Conservation (phyloP, 2,329 filamentous ascomycete species). For the Ophiocordyceps camponoti-saundersi region DNA sequence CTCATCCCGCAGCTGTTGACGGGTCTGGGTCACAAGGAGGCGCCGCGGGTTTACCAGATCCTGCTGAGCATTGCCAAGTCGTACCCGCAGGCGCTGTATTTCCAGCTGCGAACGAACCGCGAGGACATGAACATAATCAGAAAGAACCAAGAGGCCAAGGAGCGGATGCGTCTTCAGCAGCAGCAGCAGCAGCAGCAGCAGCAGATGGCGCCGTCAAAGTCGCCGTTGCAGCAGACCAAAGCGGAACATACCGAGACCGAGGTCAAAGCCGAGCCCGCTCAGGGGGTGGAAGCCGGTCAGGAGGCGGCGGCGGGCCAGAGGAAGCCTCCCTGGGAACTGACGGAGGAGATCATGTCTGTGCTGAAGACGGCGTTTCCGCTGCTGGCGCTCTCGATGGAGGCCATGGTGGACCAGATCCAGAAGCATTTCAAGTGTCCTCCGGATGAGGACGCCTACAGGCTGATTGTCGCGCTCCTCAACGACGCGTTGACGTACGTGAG, state of each 20-base stretch:
- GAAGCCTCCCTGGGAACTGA: conserved; percentile 90
- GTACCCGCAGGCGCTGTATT: conserved; percentile 91
- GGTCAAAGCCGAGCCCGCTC: conserved; percentile 23
- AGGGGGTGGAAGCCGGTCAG: conserved; percentile 8
- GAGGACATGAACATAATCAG: conserved; percentile 90
- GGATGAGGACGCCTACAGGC: conserved; percentile 90
- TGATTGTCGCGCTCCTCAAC: conserved; percentile 95
- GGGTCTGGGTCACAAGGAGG: conserved; percentile 82
- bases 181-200: conserved; percentile 22
- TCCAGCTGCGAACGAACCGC: conserved; percentile 79
- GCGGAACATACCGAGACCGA: conserved; percentile 7
- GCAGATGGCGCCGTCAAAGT: conserved; percentile 7
- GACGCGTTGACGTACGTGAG: conserved; percentile 88
- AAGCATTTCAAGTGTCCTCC: conserved; percentile 99
- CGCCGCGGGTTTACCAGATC: conserved; percentile 68
- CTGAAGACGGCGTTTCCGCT: conserved; percentile 95
- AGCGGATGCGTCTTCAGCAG: conserved; percentile 31
- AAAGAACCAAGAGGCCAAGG: conserved; percentile 68
- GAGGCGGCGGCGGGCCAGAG: conserved; percentile 24
- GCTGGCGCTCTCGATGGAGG: conserved; percentile 94
- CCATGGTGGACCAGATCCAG: conserved; percentile 97
- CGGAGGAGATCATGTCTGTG: conserved; percentile 86
- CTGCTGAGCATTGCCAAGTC: conserved; percentile 87
- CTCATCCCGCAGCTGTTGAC: conserved; percentile 94
- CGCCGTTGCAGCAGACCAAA: background rate